phyloP scores from a whole-genome alignment of 345 rosid genomes.

The Hypericum androsaemum region DNA sequence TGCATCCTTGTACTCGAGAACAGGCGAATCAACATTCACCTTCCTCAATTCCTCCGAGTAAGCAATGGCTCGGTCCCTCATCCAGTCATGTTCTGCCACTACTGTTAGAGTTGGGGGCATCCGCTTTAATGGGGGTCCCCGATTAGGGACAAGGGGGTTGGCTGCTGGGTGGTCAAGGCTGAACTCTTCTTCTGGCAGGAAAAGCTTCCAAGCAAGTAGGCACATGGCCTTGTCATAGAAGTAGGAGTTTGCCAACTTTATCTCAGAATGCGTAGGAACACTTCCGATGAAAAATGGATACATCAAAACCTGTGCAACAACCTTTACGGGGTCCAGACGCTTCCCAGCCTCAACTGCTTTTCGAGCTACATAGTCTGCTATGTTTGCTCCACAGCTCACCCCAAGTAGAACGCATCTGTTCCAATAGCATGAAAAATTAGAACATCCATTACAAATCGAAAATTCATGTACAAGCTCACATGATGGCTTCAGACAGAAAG shows the following conservation, averaged over 20 bases:
- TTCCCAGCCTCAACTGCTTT: slow-evolving; percentile 68
- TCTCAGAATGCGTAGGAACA: slow-evolving; percentile 75
- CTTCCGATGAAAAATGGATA: slow-evolving; percentile 81
- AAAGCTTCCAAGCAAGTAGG: slow-evolving; percentile 79
- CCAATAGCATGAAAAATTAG: too few relatives aligned
- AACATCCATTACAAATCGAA: too few relatives aligned
- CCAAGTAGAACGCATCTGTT: slow-evolving; percentile 24
- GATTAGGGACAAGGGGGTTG: slow-evolving; percentile 61
- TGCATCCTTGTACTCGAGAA: slow-evolving; percentile 85
- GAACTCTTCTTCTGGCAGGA: slow-evolving; percentile 68
- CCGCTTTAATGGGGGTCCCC: slow-evolving; percentile 69
- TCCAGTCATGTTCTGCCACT: slow-evolving; percentile 94
- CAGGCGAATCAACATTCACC: slow-evolving; percentile 81
- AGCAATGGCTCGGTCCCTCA: slow-evolving; percentile 93
- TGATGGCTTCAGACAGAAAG: too few relatives aligned
- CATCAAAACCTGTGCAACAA: slow-evolving; percentile 92
- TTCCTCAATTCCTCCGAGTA: slow-evolving; percentile 82
- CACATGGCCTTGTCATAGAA: slow-evolving; percentile 84
- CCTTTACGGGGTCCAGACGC: slow-evolving; percentile 70
- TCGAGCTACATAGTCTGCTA: slow-evolving; percentile 68
- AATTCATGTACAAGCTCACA: too few relatives aligned
- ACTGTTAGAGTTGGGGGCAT: slow-evolving; percentile 94
- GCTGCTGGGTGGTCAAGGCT: slow-evolving; percentile 76
- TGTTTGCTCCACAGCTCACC: slow-evolving; percentile 85
- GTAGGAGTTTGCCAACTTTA: slow-evolving; percentile 70